Evolutionary conservation across 768 basidiomycete species (phyloP).

Genomic region (Mycena polygramma): DNA sequence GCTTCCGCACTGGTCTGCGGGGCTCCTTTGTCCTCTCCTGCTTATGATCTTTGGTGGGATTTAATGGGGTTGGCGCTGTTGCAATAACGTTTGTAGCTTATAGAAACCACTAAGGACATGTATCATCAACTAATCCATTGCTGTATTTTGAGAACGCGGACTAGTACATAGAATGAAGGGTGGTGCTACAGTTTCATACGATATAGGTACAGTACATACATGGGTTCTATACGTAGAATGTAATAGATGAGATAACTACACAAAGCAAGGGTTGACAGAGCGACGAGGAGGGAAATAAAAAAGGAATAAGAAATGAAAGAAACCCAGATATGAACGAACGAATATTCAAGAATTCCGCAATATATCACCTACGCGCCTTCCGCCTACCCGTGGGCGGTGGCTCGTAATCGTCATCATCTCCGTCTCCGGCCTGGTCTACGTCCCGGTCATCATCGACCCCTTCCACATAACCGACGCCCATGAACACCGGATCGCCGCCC

Average conservation of each 20-base stretch:
- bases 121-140: constrained; percentile 9
- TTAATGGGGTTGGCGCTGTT: not conserved
- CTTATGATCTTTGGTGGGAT: not conserved
- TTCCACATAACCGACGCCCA: constrained; percentile 77
- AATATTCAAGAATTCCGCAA: constrained; percentile 5
- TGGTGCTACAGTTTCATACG: constrained; percentile 5
- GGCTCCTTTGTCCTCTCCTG: not conserved
- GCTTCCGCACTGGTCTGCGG: constrained; percentile 11
- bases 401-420: constrained; percentile 39
- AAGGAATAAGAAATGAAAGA: constrained; percentile 10
- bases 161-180: not conserved
- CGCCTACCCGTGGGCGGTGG: constrained; percentile 26
- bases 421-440: constrained; percentile 30
- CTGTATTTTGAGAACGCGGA: not conserved
- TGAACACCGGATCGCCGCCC: constrained; percentile 77
- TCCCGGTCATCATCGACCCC: constrained; percentile 58
- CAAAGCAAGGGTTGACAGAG: constrained; percentile 29
- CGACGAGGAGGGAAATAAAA: constrained; percentile 14
- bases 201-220: constrained; percentile 17
- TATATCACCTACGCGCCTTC: constrained; percentile 19
- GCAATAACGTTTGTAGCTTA: not conserved
- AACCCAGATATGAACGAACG: not conserved
- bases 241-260: constrained; percentile 22
- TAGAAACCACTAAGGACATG: not conserved
- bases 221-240: constrained; percentile 2